A percentile compares a stretch with the other conserved stretches of the same genome.
Evolutionary conservation across 1,139 yeast genomes (phyloP).

Genomic region (Suhomyces terraborum): DNA sequence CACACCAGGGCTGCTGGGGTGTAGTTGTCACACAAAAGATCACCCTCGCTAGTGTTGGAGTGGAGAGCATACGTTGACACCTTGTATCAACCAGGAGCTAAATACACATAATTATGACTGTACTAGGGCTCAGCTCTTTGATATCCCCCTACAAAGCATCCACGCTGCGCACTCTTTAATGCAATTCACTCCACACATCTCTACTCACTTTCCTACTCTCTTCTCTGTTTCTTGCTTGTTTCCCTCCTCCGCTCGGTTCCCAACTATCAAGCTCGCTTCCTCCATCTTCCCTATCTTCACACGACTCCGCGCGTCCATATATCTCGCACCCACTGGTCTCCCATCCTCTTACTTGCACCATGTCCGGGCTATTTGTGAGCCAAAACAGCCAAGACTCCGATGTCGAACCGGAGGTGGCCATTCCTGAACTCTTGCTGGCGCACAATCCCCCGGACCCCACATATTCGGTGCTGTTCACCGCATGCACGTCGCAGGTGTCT

Average conservation of each 20-base stretch:
- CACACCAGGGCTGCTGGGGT: too few relatives aligned
- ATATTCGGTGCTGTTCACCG: constrained; percentile 28
- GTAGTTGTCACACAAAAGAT: too few relatives aligned
- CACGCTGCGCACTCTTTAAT: too few relatives aligned
- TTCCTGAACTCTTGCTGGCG: background rate
- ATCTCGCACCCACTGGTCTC: constrained; percentile 5
- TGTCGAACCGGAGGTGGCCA: constrained; percentile 4
- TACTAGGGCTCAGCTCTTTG: too few relatives aligned
- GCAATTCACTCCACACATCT: too few relatives aligned
- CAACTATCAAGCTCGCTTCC: too few relatives aligned
- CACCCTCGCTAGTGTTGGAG: too few relatives aligned
- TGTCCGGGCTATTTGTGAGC: constrained; percentile 13
- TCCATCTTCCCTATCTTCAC: background rate
- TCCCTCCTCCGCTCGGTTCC: too few relatives aligned
- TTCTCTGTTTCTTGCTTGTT: background rate
- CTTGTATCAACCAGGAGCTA: too few relatives aligned
- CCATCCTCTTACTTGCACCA: constrained; percentile 6
- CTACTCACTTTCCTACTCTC: background rate
- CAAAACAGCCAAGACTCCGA: constrained; percentile 10
- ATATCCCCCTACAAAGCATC: too few relatives aligned
- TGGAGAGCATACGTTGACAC: too few relatives aligned
- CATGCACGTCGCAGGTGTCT: constrained; percentile 40
- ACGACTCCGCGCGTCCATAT: background rate
- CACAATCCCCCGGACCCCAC: constrained; percentile 1
- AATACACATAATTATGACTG: too few relatives aligned